These are phyloP conservation scores for Phylloporus sp. DNA, from an alignment of 1,284 basidiomycete genomes.

Conservation along the genomic window DNA sequence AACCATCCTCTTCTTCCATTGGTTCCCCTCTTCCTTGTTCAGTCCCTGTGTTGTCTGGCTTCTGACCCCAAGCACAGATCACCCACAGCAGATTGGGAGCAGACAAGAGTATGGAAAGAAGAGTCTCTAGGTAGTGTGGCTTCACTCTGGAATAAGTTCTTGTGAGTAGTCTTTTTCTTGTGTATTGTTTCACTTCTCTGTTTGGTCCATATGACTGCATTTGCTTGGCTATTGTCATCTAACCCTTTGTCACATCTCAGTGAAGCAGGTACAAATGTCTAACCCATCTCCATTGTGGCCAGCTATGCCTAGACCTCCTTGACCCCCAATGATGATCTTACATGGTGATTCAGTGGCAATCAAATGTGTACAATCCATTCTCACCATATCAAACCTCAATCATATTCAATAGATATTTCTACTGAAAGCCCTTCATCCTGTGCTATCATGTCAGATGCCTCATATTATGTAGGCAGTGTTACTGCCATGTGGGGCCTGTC, in stretches of 20 bases:
- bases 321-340: conserved; percentile 28
- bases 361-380: conserved; percentile 21
- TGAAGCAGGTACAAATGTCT: conserved; percentile 9
- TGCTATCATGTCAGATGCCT: conserved; percentile 4
- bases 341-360: conserved; percentile 24
- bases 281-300: conserved; percentile 25
- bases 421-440: too few relatives aligned
- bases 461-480: conserved; percentile 20
- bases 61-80: conserved; percentile 33
- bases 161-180: conserved; percentile 52
- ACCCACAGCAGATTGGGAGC: neutral
- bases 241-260: conserved; percentile 18
- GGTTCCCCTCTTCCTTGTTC: conserved; percentile 55
- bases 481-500: conserved; percentile 23
- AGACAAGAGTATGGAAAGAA: conserved; percentile 29
- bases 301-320: conserved; percentile 24
- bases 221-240: neutral
- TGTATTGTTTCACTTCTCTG: neutral
- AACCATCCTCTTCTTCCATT: conserved; percentile 44
- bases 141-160: conserved; percentile 56
- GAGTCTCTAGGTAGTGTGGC: conserved; percentile 45
- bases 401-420: conserved; percentile 12
- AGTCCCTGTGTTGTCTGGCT: conserved; percentile 46
- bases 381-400: conserved; percentile 24
- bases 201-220: neutral